phyloP scores from a whole-genome alignment of 2,329 filamentous ascomycete genomes.

The Penicillium sp. region DNA sequence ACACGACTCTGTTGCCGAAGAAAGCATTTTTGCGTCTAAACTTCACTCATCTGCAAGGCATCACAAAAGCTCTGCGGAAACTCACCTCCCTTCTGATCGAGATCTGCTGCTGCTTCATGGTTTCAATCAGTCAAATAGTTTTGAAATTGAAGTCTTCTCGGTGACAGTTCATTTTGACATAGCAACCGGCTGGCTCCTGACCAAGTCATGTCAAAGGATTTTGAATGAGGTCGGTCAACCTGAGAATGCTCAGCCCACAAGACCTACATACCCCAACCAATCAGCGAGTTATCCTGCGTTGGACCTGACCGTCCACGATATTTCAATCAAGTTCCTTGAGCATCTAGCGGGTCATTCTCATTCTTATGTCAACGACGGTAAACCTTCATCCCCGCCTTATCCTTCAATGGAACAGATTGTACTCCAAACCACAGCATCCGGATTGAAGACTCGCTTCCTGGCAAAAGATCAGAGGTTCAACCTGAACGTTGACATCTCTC shows the following conservation, averaged over 20 bases:
- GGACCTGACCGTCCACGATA: conserved; percentile 24
- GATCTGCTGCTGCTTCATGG: conserved; percentile 3
- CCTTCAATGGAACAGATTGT: conserved; percentile 30
- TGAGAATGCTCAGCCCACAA: conserved; percentile 7
- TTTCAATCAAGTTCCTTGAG: conserved; percentile 37
- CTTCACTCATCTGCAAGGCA: conserved; percentile 18
- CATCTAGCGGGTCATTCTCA: conserved; percentile 30
- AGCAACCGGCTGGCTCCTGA: conserved; percentile 38
- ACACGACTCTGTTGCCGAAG: conserved; percentile 19
- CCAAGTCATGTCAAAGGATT: conserved; percentile 34
- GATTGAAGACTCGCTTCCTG: conserved; percentile 23
- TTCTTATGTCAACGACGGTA: conserved; percentile 11
- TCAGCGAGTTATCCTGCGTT: conserved; percentile 13
- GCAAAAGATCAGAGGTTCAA: conserved; percentile 19
- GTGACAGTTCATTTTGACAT: conserved; percentile 36
- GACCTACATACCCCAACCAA: conserved; percentile 6
- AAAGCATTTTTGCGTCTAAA: conserved; percentile 24
- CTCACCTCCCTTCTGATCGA: conserved; percentile 13
- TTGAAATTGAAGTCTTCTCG: conserved; percentile 32
- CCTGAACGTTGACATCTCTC: conserved; percentile 32
- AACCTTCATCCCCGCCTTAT: conserved; percentile 16
- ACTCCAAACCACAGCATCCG: conserved; percentile 27
- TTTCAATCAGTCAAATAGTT: conserved; percentile 7
- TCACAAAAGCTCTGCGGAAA: conserved; percentile 16
- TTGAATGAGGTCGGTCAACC: conserved; percentile 16